Percentiles rank a stretch among this genome's conserved stretches.
Conservation (phyloP, 768 basidiomycete genomes). For the Agaricus subrufescens region DNA sequence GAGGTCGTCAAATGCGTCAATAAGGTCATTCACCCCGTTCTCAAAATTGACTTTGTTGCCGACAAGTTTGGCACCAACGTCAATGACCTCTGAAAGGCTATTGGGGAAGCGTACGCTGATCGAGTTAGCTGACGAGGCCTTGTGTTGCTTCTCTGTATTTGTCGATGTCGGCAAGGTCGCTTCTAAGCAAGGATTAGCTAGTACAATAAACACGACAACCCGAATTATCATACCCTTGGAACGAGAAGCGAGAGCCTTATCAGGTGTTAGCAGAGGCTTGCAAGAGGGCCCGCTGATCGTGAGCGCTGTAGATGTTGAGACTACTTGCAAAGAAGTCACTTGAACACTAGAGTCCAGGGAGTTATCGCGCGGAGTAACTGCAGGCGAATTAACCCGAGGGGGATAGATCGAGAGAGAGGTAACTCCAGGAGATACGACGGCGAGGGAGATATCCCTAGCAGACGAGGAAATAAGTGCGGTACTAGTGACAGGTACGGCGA, state of each 20-base stretch:
- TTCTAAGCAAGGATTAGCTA: conserved; percentile 23
- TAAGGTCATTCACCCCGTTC: conserved; percentile 48
- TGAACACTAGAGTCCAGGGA: conserved; percentile 11
- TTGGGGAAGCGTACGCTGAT: conserved; percentile 37
- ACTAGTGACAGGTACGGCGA: conserved; percentile 23
- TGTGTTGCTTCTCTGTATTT: conserved; percentile 12
- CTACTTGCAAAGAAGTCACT: conserved; percentile 18
- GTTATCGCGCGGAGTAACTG: conserved; percentile 15
- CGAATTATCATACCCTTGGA: conserved; percentile 20
- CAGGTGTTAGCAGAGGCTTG: conserved; percentile 11
- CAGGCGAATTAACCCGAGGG: conserved; percentile 14
- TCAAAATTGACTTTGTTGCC: conserved; percentile 35
- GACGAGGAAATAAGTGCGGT: conserved; percentile 32
- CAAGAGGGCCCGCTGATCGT: background rate
- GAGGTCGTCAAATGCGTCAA: conserved; percentile 57
- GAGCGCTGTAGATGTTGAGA: conserved; percentile 3
- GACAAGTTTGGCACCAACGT: conserved; percentile 40
- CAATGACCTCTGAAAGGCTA: conserved; percentile 45
- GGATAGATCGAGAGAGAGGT: conserved; percentile 34
- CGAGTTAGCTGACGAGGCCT: conserved; percentile 21
- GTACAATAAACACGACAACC: conserved; percentile 15
- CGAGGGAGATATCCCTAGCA: conserved; percentile 46
- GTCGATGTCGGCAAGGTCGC: conserved; percentile 15
- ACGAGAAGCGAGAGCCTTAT: conserved; percentile 17
- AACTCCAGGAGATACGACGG: conserved; percentile 44